Conservation (phyloP, 2,329 filamentous ascomycete species). For the Talaromyces sp. region DNA sequence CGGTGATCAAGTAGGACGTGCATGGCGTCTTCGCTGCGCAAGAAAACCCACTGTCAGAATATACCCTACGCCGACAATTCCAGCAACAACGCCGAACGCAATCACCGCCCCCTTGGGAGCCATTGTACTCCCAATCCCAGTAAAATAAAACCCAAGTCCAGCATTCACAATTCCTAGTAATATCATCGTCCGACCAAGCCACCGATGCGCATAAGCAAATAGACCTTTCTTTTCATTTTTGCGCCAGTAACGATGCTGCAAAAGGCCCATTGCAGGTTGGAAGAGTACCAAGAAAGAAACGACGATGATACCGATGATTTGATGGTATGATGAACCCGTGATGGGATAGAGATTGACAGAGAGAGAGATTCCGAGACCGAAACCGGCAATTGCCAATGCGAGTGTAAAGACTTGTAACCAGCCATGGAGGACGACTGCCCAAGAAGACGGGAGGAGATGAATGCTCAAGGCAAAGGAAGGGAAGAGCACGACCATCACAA, state of each 20-base stretch:
- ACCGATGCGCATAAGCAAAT: conserved; percentile 54
- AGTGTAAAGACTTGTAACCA: conserved; percentile 51
- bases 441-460: conserved; percentile 39
- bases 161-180: conserved; percentile 57
- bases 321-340: conserved; percentile 41
- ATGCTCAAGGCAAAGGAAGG: conserved; percentile 34
- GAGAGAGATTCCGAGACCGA: conserved; percentile 54
- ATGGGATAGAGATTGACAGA: conserved; percentile 42
- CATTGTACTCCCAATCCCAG: conserved; percentile 40
- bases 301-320: conserved; percentile 56
- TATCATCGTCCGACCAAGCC: conserved; percentile 54
- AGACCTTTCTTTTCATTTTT: conserved; percentile 46
- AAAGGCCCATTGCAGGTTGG: conserved; percentile 52
- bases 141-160: conserved; percentile 54
- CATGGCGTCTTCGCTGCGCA: background rate
- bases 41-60: conserved; percentile 23
- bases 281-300: conserved; percentile 56
- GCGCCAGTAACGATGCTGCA: conserved; percentile 55
- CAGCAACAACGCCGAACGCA: conserved; percentile 53
- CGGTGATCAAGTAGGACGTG: background rate
- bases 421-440: conserved; percentile 47
- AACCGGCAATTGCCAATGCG: conserved; percentile 48
- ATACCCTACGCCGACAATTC: conserved; percentile 48
- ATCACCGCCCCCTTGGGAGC: conserved; percentile 37
- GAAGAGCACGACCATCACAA: conserved; percentile 45